Percentiles rank a stretch among this genome's conserved stretches.
These are phyloP conservation scores for Malassezia furfur DNA, from an alignment of 1,284 basidiomycete genomes.

Conservation along the genomic window DNA sequence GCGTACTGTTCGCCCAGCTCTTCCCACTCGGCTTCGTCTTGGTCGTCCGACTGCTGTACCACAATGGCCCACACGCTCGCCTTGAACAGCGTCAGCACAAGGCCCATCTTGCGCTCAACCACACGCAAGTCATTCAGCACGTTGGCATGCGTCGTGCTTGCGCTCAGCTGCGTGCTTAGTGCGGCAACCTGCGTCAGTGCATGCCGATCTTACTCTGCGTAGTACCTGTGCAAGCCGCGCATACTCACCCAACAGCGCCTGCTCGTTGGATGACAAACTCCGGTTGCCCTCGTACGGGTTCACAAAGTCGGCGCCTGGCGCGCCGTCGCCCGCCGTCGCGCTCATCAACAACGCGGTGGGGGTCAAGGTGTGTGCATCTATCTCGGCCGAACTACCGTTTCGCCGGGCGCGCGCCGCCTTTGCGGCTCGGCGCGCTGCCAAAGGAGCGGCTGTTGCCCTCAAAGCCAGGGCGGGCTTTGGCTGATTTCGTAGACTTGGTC, in stretches of 20 bases:
- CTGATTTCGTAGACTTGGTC: conserved; percentile 19
- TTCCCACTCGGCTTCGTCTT: conserved; percentile 41
- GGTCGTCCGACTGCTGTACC: conserved; percentile 64
- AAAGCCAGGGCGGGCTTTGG: conserved; percentile 35
- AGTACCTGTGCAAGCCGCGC: conserved; percentile 38
- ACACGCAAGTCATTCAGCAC: conserved; percentile 69
- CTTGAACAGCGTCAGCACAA: conserved; percentile 67
- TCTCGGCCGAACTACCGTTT: conserved; percentile 18
- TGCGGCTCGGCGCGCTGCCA: conserved; percentile 4
- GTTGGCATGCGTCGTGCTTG: conserved; percentile 62
- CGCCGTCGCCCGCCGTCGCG: background rate
- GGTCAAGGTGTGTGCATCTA: background rate
- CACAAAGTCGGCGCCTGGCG: conserved; percentile 1
- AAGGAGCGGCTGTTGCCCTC: conserved; percentile 25
- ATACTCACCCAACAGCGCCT: conserved; percentile 41
- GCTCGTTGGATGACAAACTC: conserved; percentile 27
- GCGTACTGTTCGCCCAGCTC: conserved; percentile 2
- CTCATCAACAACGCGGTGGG: background rate
- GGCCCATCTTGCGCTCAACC: conserved; percentile 86
- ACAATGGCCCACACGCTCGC: conserved; percentile 90
- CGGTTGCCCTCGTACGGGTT: conserved; percentile 42
- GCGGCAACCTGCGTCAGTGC: conserved; percentile 16
- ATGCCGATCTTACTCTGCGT: conserved; percentile 24
- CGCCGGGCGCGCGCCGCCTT: conserved; percentile 4
- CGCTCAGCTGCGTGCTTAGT: conserved; percentile 49